These are phyloP conservation scores for Xylaria castorea DNA, from an alignment of 495 filamentous ascomycete species.

Conservation along the genomic window DNA sequence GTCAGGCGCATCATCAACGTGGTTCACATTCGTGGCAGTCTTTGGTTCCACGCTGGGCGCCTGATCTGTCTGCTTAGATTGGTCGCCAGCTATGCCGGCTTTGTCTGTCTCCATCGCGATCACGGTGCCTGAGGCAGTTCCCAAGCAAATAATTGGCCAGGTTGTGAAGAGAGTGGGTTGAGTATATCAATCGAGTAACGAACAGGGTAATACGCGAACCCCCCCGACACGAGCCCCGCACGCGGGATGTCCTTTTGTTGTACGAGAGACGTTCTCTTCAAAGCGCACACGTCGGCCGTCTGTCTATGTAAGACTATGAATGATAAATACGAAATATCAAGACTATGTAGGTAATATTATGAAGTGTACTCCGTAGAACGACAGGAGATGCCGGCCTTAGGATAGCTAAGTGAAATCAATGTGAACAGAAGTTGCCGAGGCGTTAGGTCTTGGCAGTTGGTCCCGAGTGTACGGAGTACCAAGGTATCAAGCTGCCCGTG, in stretches of 20 bases:
- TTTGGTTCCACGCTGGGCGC: slow-evolving; percentile 30
- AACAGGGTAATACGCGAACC: background rate
- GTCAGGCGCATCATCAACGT: slow-evolving; percentile 65
- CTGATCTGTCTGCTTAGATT: slow-evolving; percentile 24
- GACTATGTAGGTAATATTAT: background rate
- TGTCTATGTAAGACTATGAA: background rate
- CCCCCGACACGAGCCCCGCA: slow-evolving; percentile 22
- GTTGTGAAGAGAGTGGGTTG: background rate
- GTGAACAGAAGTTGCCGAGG: slow-evolving; percentile 21
- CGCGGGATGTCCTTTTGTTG: background rate
- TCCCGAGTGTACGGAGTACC: background rate
- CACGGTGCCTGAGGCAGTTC: background rate
- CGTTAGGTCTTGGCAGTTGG: slow-evolving; percentile 21
- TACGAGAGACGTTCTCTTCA: background rate
- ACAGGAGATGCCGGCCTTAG: background rate
- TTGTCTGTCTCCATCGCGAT: slow-evolving; percentile 22
- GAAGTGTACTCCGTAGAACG: background rate
- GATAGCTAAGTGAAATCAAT: slow-evolving; percentile 11
- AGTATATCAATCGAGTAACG: slow-evolving; percentile 1
- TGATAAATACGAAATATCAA: background rate
- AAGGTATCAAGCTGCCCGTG: background rate
- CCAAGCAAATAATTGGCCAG: background rate
- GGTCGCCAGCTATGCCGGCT: slow-evolving; percentile 25
- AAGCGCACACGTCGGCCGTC: background rate
- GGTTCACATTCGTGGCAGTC: slow-evolving; percentile 30